These are phyloP conservation scores for Globisporangium solare DNA, from an alignment of 352 stramenopile genomes.

Conservation along the genomic window DNA sequence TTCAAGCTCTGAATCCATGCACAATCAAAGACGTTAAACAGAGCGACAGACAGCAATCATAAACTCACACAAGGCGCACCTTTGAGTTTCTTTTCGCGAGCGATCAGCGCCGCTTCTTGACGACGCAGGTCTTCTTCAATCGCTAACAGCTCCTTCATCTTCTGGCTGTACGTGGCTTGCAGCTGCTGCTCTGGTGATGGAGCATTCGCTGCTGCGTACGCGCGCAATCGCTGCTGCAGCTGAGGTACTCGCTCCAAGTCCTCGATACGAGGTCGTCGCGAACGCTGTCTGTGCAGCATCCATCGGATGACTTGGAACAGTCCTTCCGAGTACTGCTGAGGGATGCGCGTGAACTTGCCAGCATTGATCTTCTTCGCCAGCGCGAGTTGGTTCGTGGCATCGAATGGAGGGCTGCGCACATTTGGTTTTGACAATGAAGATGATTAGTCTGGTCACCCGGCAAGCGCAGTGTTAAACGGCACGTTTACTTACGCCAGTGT, in stretches of 20 bases:
- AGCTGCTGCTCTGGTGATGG: slow-evolving; percentile 58
- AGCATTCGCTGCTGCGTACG: slow-evolving; percentile 64
- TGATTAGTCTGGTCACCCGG: not conserved
- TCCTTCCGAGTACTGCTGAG: slow-evolving; percentile 87
- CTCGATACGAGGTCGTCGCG: slow-evolving; percentile 77
- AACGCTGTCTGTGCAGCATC: slow-evolving; percentile 87
- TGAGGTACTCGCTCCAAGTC: slow-evolving; percentile 81
- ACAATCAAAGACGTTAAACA: not conserved
- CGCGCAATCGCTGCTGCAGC: slow-evolving; percentile 73
- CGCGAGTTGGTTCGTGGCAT: slow-evolving; percentile 89
- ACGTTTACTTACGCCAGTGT: slow-evolving; percentile 56
- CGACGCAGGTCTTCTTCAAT: slow-evolving; percentile 85
- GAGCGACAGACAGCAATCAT: not conserved
- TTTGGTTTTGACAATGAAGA: not conserved
- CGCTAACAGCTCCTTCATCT: slow-evolving; percentile 84
- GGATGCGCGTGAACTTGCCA: slow-evolving; percentile 89
- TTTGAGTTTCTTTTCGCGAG: slow-evolving; percentile 83
- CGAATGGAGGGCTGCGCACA: slow-evolving; percentile 79
- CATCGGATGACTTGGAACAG: slow-evolving; percentile 88
- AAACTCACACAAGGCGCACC: slow-evolving; percentile 9
- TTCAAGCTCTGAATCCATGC: slow-evolving; percentile 46
- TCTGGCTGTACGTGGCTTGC: slow-evolving; percentile 78
- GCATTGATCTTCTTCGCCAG: slow-evolving; percentile 93
- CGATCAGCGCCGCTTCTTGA: slow-evolving; percentile 78
- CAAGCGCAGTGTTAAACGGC: not conserved